These are phyloP conservation scores for Fusarium floridanum DNA, from an alignment of 2,329 filamentous ascomycete genomes.

Conservation along the genomic window DNA sequence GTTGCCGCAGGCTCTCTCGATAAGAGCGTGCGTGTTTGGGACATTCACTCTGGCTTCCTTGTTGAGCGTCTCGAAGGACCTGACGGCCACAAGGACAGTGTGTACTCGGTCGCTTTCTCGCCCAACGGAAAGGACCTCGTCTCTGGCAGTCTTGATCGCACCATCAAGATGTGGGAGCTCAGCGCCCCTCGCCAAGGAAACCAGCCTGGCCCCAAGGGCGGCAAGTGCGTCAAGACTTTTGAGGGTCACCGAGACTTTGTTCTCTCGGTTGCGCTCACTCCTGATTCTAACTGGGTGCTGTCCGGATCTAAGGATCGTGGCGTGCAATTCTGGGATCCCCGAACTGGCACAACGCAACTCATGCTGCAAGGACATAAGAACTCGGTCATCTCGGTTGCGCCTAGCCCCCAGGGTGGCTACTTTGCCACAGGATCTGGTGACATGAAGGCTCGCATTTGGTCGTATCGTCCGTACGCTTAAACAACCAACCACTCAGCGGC, in stretches of 20 bases:
- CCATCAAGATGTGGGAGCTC: slow-evolving; percentile 99
- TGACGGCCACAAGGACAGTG: slow-evolving; percentile 95
- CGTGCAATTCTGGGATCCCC: slow-evolving; percentile 98
- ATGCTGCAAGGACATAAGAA: slow-evolving; percentile 99
- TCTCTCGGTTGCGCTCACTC: slow-evolving; percentile 92
- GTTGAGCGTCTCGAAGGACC: slow-evolving; percentile 93
- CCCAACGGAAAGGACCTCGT: slow-evolving; percentile 94
- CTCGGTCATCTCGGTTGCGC: slow-evolving; percentile 96
- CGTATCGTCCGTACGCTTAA: slow-evolving; percentile 69
- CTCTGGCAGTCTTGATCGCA: slow-evolving; percentile 95
- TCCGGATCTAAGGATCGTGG: slow-evolving; percentile 97
- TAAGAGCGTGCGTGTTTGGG: slow-evolving; percentile 98
- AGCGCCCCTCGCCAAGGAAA: slow-evolving; percentile 77
- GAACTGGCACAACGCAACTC: slow-evolving; percentile 92
- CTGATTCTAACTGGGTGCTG: slow-evolving; percentile 95
- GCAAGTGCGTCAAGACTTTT: slow-evolving; percentile 96
- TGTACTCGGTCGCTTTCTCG: slow-evolving; percentile 96
- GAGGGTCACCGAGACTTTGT: slow-evolving; percentile 99
- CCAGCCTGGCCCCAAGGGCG: slow-evolving; percentile 79
- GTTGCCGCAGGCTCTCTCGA: slow-evolving; percentile 96
- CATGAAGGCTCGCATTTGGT: slow-evolving; percentile 98
- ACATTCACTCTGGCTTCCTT: slow-evolving; percentile 86
- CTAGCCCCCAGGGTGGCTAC: slow-evolving; percentile 86
- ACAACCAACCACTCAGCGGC: slow-evolving; percentile 19
- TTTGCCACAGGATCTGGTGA: slow-evolving; percentile 98